Evolutionary conservation across 2,329 filamentous ascomycete species (phyloP).

Genomic region (Emergomyces pasteurianus): DNA sequence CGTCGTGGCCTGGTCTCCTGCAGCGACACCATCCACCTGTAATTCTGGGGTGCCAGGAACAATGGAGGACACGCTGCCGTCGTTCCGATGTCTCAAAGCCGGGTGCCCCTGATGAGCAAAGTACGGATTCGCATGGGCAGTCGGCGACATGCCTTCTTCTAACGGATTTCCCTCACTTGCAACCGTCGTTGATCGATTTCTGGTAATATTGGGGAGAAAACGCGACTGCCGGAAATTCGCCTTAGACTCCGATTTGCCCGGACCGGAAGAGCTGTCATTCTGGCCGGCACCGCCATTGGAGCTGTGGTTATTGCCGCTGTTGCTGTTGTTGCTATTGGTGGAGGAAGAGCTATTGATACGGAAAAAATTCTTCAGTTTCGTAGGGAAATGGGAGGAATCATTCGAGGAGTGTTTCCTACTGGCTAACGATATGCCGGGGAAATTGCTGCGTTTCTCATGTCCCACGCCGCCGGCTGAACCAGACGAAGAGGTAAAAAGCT

Average conservation of each 20-base stretch:
- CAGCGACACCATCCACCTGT: constrained; percentile 57
- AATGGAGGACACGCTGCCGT: constrained; percentile 81
- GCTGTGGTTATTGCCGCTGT: constrained; percentile 12
- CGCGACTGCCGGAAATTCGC: constrained; percentile 68
- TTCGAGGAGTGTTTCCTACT: constrained; percentile 36
- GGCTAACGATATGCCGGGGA: constrained; percentile 33
- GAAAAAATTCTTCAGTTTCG: constrained; percentile 59
- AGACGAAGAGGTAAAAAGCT: constrained; percentile 33
- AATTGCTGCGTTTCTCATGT: constrained; percentile 36
- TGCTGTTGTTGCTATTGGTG: constrained; percentile 24
- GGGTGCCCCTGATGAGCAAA: constrained; percentile 94
- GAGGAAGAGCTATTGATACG: constrained; percentile 43
- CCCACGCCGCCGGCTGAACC: constrained; percentile 24
- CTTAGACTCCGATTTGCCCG: constrained; percentile 49
- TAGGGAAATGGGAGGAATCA: constrained; percentile 44
- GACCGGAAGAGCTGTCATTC: constrained; percentile 30
- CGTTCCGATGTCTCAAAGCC: constrained; percentile 85
- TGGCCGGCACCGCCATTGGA: constrained; percentile 15
- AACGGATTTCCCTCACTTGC: constrained; percentile 85
- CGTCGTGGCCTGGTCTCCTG: constrained; percentile 54
- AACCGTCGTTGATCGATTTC: constrained; percentile 79
- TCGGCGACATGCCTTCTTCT: constrained; percentile 81
- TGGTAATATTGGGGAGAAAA: constrained; percentile 77
- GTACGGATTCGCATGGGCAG: constrained; percentile 90
- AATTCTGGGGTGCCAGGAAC: constrained; percentile 80